Percentiles rank a stretch among this genome's conserved stretches.
Conservation (phyloP, 2,329 filamentous ascomycete genomes). For the Exutisphaerella laricina region DNA sequence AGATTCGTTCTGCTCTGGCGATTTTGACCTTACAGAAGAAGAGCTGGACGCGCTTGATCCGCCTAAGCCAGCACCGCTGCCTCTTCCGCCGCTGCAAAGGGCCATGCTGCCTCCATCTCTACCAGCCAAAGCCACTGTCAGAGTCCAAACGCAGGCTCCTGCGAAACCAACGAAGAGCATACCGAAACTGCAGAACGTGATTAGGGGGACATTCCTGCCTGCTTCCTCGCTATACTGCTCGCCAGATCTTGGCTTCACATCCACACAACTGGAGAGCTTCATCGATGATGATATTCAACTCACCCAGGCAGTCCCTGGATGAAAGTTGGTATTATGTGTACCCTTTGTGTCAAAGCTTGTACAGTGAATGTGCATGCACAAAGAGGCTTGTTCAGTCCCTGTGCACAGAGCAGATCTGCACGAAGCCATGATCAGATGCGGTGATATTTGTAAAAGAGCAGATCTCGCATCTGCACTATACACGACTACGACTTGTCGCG, state of each 20-base stretch:
- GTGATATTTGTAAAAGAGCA: too few relatives aligned
- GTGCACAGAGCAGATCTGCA: too few relatives aligned
- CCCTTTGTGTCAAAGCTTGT: too few relatives aligned
- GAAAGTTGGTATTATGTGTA: too few relatives aligned
- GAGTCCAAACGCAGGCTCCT: background rate
- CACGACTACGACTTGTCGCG: too few relatives aligned
- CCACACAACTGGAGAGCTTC: constrained; percentile 32
- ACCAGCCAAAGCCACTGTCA: background rate
- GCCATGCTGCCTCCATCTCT: constrained; percentile 1
- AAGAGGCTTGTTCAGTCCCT: too few relatives aligned
- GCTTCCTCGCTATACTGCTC: constrained; percentile 20
- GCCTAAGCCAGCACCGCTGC: constrained; percentile 7
- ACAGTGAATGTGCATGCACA: too few relatives aligned
- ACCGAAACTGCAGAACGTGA: constrained; percentile 8
- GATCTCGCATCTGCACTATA: too few relatives aligned
- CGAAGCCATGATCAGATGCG: too few relatives aligned
- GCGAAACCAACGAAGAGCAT: background rate
- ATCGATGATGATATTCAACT: constrained; percentile 34
- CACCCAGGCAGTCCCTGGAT: constrained; percentile 26
- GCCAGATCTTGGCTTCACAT: constrained; percentile 26
- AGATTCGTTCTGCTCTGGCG: constrained; percentile 37
- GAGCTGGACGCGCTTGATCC: constrained; percentile 37
- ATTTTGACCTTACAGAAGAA: constrained; percentile 35
- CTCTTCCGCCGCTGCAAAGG: background rate
- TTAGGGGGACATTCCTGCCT: constrained; percentile 16